Conservation (phyloP, 306 rosid genomes). For the Parietaria judaica region DNA sequence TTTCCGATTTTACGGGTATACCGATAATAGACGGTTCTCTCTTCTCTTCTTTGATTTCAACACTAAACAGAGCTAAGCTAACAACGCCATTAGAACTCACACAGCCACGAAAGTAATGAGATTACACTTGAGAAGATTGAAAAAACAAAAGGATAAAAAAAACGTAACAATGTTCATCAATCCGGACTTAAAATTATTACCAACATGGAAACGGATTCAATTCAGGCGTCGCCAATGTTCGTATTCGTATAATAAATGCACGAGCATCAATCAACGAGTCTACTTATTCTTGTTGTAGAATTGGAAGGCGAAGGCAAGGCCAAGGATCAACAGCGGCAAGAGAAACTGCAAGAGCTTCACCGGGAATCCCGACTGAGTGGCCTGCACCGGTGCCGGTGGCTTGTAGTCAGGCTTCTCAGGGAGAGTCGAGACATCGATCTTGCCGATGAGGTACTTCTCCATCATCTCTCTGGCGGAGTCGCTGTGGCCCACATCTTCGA, state of each 20-base stretch:
- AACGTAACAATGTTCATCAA: not conserved
- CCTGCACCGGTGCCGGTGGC: constrained; percentile 17
- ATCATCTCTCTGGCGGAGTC: constrained; percentile 48
- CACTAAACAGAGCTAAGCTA: too few relatives aligned
- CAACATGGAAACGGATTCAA: not conserved
- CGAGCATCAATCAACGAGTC: too few relatives aligned
- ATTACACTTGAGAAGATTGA: too few relatives aligned
- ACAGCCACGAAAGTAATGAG: too few relatives aligned
- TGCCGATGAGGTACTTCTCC: constrained; percentile 52
- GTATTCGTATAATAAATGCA: too few relatives aligned
- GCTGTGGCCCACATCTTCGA: constrained; percentile 82
- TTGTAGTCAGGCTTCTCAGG: constrained; percentile 28
- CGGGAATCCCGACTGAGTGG: constrained; percentile 31
- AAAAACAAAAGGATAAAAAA: too few relatives aligned
- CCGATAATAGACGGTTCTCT: too few relatives aligned
- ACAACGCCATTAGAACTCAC: too few relatives aligned
- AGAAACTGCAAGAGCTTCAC: constrained; percentile 43
- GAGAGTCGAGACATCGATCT: constrained; percentile 44
- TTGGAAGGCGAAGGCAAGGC: constrained; percentile 53
- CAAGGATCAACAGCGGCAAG: constrained; percentile 59
- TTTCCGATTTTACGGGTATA: too few relatives aligned
- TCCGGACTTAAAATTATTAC: constrained; percentile 6
- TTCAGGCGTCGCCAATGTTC: not conserved
- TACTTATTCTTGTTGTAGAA: constrained; percentile 28
- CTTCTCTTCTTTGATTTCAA: too few relatives aligned